Base-by-base conservation (phyloP, 106 monocot genomes). In the Allium sativum region DNA sequence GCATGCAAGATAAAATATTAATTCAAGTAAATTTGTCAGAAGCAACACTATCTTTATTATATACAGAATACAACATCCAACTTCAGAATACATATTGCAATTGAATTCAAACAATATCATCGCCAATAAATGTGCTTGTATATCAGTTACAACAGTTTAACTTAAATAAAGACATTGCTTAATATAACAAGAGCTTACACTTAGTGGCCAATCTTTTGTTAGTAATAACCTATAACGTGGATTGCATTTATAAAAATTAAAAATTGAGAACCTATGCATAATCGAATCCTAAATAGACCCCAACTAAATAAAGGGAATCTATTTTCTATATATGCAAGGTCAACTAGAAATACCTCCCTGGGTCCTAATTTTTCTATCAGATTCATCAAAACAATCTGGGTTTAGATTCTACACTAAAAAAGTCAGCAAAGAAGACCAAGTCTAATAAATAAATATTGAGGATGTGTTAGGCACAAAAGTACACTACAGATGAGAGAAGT, bases 241-340 rank as follows among this genome's bases (percentile, higher is more conserved):
- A 40, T 8, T 19, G 56, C 7, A 1, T 21, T 48, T 22, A 31
- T 10, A 1, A 21, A 56, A 67, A 21, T 31, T 58, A 58, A 50
- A 58, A 68, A 21, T 55, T 55, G 7, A 15, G 22, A 54, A 55
- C 44, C 55, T 54, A 62, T 48, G 13, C 10, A 47, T 31, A 31
- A 62, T 62, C 12, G 62, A 44, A 44, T 44, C 60, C 18, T 60
- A 42, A 43, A 44, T 2, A 59, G 52, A 65, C 59, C 76, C 66
- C 76, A 71, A 57, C 55, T 61, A 77, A 77, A 76, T 50, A 71
- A 77, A 61, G 72, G 67, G 77, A 66, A 55, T 45, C 60, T 66
- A 66, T 47, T 16, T 53, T 44, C 56, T 48, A 46, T 9, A 56
- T 41, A 62, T 44, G 21, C 53, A 43, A 44, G 66, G 55, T 61